Evolutionary conservation across 805 yeast genomes (phyloP).

Genomic region (Saturnispora hagleri): DNA sequence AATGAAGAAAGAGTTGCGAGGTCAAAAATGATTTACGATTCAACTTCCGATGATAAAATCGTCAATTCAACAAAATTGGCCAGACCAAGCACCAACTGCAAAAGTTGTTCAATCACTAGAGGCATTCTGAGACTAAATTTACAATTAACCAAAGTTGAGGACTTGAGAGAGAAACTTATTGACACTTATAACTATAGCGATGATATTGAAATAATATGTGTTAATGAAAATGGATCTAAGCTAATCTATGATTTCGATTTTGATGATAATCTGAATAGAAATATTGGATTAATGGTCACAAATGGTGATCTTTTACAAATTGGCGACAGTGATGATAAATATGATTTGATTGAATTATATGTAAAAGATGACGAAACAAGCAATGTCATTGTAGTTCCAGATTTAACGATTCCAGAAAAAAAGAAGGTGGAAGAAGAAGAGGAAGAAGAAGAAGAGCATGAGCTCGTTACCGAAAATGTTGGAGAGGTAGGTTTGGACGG

Average conservation of each 20-base stretch:
- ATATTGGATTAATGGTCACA: conserved; percentile 40
- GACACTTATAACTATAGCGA: conserved; percentile 45
- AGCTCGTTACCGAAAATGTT: conserved; percentile 11
- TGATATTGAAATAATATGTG: conserved; percentile 45
- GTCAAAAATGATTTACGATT: conserved; percentile 43
- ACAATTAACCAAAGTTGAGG: conserved; percentile 31
- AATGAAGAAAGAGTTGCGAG: conserved; percentile 23
- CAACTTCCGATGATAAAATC: conserved; percentile 49
- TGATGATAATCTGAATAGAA: conserved; percentile 57
- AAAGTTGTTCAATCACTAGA: conserved; percentile 50
- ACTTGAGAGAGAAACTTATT: conserved; percentile 44
- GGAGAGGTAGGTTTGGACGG: conserved; percentile 9
- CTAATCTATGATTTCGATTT: conserved; percentile 80
- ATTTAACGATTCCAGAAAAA: conserved; percentile 17
- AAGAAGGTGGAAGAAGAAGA: conserved; percentile 12
- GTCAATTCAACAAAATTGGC: conserved; percentile 54
- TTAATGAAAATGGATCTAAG: conserved; percentile 28
- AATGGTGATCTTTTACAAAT: conserved; percentile 59
- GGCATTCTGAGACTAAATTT: conserved; percentile 36
- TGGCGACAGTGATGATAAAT: conserved; percentile 69
- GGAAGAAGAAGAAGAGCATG: conserved; percentile 17
- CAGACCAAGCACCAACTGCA: conserved; percentile 62
- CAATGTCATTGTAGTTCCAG: conserved; percentile 17
- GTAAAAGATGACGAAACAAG: conserved; percentile 21
- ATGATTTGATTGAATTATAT: conserved; percentile 56